These are phyloP conservation scores for Fusarium concolor DNA, from an alignment of 2,329 filamentous ascomycete genomes.

Conservation along the genomic window DNA sequence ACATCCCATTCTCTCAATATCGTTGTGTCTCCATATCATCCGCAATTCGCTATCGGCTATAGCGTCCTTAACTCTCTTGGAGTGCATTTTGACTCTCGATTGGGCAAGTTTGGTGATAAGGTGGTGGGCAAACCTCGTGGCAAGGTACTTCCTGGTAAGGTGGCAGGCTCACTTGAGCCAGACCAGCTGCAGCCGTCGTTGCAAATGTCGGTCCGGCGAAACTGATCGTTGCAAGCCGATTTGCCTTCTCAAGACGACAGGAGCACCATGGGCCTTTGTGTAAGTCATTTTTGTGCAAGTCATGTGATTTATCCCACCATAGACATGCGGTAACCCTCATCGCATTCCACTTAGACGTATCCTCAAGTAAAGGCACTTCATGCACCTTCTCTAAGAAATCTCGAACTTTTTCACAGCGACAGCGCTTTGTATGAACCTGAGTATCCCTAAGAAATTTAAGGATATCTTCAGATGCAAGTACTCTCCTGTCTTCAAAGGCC, in stretches of 20 bases:
- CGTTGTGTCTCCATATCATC: not conserved
- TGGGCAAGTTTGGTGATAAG: no score
- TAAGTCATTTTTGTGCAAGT: not conserved
- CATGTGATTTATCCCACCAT: not conserved
- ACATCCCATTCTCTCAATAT: not conserved
- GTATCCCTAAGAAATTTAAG: not conserved
- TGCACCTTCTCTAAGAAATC: not conserved
- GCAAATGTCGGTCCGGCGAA: no score
- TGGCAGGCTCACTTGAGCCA: no score
- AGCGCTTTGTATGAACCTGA: not conserved
- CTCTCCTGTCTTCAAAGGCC: not conserved
- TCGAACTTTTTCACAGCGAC: not conserved
- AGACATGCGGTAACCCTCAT: not conserved
- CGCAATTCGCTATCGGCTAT: not conserved
- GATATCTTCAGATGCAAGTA: not conserved
- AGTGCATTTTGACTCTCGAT: no score
- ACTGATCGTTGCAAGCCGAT: no score
- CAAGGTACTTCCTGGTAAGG: no score
- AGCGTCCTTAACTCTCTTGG: no score
- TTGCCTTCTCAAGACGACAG: no score
- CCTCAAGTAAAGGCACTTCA: not conserved
- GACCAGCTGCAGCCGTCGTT: no score
- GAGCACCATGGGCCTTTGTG: not conserved
- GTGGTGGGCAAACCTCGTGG: no score
- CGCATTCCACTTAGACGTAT: not conserved